Evolutionary conservation across 805 yeast species (phyloP).

Genomic region (Saccharomycopsis sp.): DNA sequence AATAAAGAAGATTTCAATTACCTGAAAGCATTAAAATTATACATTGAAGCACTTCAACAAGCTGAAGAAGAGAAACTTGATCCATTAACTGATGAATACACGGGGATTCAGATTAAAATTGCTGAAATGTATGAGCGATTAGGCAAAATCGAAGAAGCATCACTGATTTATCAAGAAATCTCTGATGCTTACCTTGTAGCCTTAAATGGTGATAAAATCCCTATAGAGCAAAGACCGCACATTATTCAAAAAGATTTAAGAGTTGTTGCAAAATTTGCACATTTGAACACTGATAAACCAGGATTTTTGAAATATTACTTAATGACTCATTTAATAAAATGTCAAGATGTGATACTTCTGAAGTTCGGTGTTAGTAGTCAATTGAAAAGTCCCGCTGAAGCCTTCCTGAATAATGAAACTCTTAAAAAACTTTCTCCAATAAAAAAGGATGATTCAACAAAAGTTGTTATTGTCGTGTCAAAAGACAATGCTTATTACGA

Average conservation of each 20-base stretch:
- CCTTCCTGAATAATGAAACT: not conserved
- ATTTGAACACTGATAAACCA: constrained; percentile 42
- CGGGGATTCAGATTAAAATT: constrained; percentile 82
- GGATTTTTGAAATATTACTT: constrained; percentile 49
- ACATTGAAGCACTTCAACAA: constrained; percentile 65
- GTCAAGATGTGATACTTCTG: constrained; percentile 52
- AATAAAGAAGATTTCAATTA: constrained; percentile 51
- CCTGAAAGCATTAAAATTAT: constrained; percentile 59
- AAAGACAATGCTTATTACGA: constrained; percentile 2
- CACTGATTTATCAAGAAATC: constrained; percentile 59
- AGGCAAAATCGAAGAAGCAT: constrained; percentile 55
- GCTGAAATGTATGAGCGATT: constrained; percentile 82
- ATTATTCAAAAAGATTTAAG: constrained; percentile 64
- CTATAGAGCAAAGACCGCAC: constrained; percentile 40
- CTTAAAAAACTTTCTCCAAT: not conserved
- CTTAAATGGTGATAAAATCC: constrained; percentile 34
- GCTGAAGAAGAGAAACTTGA: constrained; percentile 49
- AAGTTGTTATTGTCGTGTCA: not conserved
- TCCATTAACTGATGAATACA: constrained; percentile 67
- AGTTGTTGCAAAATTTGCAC: constrained; percentile 61
- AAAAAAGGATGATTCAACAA: not conserved
- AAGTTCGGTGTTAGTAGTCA: not conserved
- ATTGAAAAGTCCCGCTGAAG: not conserved
- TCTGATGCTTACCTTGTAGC: constrained; percentile 51
- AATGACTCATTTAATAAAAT: constrained; percentile 55